Base-by-base conservation (phyloP, 306 rosid genomes). In the Pachyrhizus erosus region DNA sequence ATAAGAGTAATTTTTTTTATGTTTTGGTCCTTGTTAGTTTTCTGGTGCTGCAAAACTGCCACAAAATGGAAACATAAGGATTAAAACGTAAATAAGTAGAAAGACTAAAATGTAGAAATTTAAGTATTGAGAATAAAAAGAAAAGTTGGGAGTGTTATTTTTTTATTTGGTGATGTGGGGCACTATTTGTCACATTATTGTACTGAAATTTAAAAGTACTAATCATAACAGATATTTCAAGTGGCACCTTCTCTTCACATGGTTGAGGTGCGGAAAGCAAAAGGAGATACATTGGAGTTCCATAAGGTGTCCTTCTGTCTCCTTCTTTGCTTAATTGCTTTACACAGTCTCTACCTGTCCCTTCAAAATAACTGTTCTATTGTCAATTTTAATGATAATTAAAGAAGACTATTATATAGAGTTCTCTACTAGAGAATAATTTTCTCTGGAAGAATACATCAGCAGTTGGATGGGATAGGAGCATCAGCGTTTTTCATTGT, bases 211-310 rank as follows among this genome's bases (percentile, higher is more conserved):
- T 84, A 2, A 62, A 78, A 39, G 21, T 55, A 7, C 17, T 76
- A 10, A n/a, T 60, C 43, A 46, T 65, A 62, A 83, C 85, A 95
- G 99, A 80, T 96, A 76, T 93, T 96, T 89, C 99, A 96, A 92
- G 98, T 96, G 33, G 99, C 99, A 57, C 99, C 99, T 78, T 93
- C 93, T 76, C 90, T 96, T 83, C 99, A 96, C 89, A 92, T 96
- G 97, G 99, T 93, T 54, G 98, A 96, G 89, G 94, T 96, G 73
- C 87, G 99, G 76, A 96, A 93, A 88, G 98, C 99, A 5, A 96
- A 96, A 85, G 99, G 99, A 33, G 99, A 93, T 87, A 96, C 99
- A 2, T 89, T 96, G 90, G 99, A 96, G 88, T 96, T 96, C 77
- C 98, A 93, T 81, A 96, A 93, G 97, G 99, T 96, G 70, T 80